These are phyloP conservation scores for Colletotrichum cordylinicola DNA, from an alignment of 2,329 filamentous ascomycete species.

Conservation along the genomic window DNA sequence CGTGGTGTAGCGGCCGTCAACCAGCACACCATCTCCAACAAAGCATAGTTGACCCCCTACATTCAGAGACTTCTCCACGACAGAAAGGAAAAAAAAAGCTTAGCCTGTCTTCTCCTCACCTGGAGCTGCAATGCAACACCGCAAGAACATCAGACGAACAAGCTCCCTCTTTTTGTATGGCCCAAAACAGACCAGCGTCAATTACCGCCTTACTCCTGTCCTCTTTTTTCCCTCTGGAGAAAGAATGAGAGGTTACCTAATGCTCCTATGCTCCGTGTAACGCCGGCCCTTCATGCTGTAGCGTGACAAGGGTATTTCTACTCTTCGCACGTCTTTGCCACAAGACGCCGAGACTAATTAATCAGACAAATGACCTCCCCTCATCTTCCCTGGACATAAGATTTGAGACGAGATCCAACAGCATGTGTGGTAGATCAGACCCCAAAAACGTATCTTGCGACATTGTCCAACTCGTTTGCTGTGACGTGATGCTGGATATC, in stretches of 20 bases:
- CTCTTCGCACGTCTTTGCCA: background rate
- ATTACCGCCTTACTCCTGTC: background rate
- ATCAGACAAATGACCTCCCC: background rate
- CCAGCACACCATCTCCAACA: background rate
- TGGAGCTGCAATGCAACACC: background rate
- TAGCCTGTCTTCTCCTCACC: background rate
- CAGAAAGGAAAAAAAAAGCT: background rate
- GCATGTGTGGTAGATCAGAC: background rate
- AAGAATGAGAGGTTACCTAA: background rate
- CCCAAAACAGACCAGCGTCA: background rate
- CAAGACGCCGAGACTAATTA: background rate
- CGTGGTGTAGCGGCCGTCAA: background rate
- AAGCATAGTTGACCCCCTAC: background rate
- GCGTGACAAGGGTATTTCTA: background rate
- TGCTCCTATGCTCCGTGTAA: background rate
- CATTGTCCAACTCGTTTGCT: background rate
- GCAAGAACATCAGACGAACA: background rate
- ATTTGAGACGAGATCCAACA: background rate
- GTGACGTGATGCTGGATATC: background rate
- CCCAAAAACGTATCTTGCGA: background rate
- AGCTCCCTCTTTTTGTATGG: background rate
- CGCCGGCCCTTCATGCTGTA: slow-evolving; percentile 12
- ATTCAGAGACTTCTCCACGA: background rate
- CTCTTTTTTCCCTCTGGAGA: background rate
- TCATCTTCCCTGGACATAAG: background rate